These are phyloP conservation scores for Coleophoma cylindrospora DNA, from an alignment of 2,329 filamentous ascomycete genomes.

Conservation along the genomic window DNA sequence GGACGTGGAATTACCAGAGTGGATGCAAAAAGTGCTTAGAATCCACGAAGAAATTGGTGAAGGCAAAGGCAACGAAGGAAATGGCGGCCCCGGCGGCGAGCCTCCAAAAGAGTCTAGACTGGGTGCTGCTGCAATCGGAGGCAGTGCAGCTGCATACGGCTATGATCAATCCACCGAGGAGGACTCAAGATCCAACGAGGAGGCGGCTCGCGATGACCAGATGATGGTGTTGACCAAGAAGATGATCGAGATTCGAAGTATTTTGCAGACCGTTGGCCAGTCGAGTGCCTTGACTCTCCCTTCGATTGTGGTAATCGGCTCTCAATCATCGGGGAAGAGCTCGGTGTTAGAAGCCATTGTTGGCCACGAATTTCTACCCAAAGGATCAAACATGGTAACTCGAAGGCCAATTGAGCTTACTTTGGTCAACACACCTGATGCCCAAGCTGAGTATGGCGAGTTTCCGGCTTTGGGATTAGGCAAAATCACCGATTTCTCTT, in stretches of 20 bases:
- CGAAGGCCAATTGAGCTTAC: conserved; percentile 93
- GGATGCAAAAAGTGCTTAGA: conserved; percentile 70
- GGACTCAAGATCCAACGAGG: conserved; percentile 53
- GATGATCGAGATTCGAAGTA: conserved; percentile 97
- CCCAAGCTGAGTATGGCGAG: conserved; percentile 86
- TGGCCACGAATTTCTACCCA: conserved; percentile 94
- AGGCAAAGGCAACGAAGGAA: conserved; percentile 24
- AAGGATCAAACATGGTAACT: conserved; percentile 99
- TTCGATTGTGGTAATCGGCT: conserved; percentile 98
- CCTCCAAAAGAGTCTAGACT: conserved; percentile 54
- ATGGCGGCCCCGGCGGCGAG: conserved; percentile 39
- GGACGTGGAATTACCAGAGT: conserved; percentile 65
- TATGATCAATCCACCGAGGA: conserved; percentile 67
- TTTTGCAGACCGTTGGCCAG: conserved; percentile 88
- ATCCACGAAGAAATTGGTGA: conserved; percentile 55
- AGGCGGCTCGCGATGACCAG: conserved; percentile 82
- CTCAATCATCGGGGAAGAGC: conserved; percentile 96
- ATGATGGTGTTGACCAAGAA: conserved; percentile 99
- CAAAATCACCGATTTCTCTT: conserved; percentile 85
- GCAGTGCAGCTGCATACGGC: conserved; percentile 73
- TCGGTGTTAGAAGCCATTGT: conserved; percentile 96
- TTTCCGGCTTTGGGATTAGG: conserved; percentile 88
- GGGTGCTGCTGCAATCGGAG: conserved; percentile 58
- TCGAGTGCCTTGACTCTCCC: conserved; percentile 83
- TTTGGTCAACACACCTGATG: conserved; percentile 87